Evolutionary conservation across 1,139 yeast species (phyloP).

Genomic region (Suhomyces wounanorum): DNA sequence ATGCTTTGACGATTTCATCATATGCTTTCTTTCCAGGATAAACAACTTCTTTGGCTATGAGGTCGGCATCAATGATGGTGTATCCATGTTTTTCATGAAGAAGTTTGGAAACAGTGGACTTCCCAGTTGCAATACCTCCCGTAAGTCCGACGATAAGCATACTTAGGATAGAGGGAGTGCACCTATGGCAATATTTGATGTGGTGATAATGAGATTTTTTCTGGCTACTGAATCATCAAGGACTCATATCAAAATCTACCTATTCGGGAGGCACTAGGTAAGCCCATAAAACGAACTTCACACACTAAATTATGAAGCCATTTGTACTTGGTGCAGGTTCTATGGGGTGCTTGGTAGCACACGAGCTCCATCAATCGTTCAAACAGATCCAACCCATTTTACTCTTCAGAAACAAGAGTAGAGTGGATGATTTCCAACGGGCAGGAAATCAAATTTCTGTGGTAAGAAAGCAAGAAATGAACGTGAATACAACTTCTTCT

Average conservation of each 20-base stretch:
- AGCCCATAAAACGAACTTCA: too few relatives aligned
- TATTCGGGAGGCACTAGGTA: not conserved
- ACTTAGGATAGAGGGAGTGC: not conserved
- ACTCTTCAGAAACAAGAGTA: conserved; percentile 39
- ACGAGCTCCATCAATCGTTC: conserved; percentile 39
- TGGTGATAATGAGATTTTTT: not conserved
- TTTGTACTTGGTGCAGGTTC: conserved; percentile 50
- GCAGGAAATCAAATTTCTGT: conserved; percentile 39
- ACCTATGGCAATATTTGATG: not conserved
- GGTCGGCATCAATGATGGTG: conserved; percentile 84
- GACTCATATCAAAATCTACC: not conserved
- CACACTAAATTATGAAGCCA: conserved; percentile 17
- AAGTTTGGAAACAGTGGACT: conserved; percentile 78
- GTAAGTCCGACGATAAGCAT: conserved; percentile 94
- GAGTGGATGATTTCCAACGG: conserved; percentile 41
- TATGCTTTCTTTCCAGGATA: conserved; percentile 78
- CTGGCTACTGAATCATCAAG: not conserved
- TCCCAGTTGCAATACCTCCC: conserved; percentile 96
- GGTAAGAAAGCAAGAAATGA: conserved; percentile 22
- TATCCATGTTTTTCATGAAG: conserved; percentile 54
- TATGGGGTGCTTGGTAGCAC: conserved; percentile 41
- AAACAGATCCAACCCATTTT: conserved; percentile 34
- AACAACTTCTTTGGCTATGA: conserved; percentile 82
- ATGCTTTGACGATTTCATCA: conserved; percentile 60
- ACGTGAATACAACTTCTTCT: conserved; percentile 17